Conservation (phyloP, 83 land plant species). For the Picea abies region DNA sequence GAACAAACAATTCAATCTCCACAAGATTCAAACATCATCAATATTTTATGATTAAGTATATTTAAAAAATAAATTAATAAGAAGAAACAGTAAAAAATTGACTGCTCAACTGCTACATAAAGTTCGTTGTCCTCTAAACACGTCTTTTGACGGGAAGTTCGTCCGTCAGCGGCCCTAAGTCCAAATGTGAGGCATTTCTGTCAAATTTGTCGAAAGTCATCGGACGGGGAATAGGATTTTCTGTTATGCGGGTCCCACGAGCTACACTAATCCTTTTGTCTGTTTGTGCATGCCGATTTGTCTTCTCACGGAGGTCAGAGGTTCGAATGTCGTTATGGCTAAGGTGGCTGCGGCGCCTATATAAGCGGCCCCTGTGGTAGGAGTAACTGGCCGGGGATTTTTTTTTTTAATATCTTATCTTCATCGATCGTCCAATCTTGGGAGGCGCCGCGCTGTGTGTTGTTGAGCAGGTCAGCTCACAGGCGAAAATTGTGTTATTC, state of each 20-base stretch:
- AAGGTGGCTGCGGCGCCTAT: conserved; percentile 1
- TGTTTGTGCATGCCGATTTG: conserved; percentile 6
- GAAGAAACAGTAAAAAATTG: too few species aligned
- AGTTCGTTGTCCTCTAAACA: too few species aligned
- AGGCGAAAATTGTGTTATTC: background rate
- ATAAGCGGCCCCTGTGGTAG: background rate
- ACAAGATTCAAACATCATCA: too few species aligned
- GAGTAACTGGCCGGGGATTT: background rate
- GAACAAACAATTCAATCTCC: too few species aligned
- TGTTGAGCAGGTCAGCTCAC: background rate
- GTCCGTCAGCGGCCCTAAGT: too few species aligned
- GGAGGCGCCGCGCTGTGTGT: background rate
- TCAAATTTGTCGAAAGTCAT: background rate
- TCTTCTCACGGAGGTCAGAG: background rate
- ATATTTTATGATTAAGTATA: too few species aligned
- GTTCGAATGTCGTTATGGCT: conserved; percentile 1
- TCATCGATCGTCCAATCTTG: background rate
- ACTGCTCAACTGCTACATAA: too few species aligned
- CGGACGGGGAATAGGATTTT: background rate
- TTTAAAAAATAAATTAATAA: too few species aligned
- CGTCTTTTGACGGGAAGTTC: too few species aligned
- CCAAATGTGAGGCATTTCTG: background rate
- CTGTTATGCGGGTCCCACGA: background rate
- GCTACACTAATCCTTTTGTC: background rate
- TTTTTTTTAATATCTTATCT: too few species aligned